Conservation (phyloP, 1,284 basidiomycete species). For the Fomitopsis pinicola region DNA sequence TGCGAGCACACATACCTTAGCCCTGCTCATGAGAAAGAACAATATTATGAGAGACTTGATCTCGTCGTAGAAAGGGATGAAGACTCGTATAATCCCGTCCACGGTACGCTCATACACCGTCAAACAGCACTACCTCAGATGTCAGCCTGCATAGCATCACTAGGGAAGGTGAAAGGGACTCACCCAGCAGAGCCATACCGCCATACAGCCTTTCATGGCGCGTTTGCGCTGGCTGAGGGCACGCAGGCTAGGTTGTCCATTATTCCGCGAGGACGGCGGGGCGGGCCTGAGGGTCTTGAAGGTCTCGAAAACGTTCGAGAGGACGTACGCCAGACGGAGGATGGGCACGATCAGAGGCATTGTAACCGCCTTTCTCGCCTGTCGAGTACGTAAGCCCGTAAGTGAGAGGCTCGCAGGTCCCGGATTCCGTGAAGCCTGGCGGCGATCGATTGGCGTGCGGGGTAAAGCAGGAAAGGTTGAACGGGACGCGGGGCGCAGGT, state of each 20-base stretch:
- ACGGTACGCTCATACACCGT: constrained; percentile 58
- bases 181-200: constrained; percentile 83
- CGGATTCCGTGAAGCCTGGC: background rate
- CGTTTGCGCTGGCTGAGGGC: constrained; percentile 72
- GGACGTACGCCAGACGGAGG: constrained; percentile 64
- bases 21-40: constrained; percentile 70
- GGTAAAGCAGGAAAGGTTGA: background rate
- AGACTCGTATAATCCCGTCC: constrained; percentile 59
- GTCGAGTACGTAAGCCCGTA: background rate
- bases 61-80: constrained; percentile 77
- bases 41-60: constrained; percentile 66
- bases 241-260: constrained; percentile 56
- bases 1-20: constrained; percentile 47
- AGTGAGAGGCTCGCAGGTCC: background rate
- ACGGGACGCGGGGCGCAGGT: background rate
- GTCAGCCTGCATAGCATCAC: background rate
- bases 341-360: constrained; percentile 70
- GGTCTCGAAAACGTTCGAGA: constrained; percentile 76
- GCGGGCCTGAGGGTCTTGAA: constrained; percentile 76
- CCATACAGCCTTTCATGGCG: constrained; percentile 76
- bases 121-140: constrained; percentile 49
- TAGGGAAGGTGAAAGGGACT: constrained; percentile 18
- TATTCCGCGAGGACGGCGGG: constrained; percentile 53
- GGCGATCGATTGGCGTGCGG: background rate
- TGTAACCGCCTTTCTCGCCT: constrained; percentile 3